Base-by-base conservation (phyloP, 306 rosid genomes). In the Arachis hypogaea region DNA sequence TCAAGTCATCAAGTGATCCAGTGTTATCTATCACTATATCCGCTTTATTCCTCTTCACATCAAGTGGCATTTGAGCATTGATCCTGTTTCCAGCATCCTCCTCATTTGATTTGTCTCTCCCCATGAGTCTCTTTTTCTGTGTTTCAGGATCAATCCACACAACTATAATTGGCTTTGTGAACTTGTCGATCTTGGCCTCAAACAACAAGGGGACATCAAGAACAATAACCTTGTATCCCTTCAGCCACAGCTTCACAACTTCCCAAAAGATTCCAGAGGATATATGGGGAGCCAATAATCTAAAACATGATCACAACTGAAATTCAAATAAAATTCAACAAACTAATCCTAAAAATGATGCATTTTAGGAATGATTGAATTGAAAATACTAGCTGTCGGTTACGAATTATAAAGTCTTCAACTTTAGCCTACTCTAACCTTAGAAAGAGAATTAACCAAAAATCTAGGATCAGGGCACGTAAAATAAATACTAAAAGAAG, bases 131-230 rank as follows among this genome's bases (percentile, higher is more conserved):
- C 28, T 12, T 81, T 50, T 85, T 85, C 80, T 94, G 97, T 2
- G 92, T 92, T 55, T 86, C 90, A 16, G 93, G 89, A 82, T 88
- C 93, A 75, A 92, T 90, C 96, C 96, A 94, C 4, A 92, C 96
- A 52, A 92, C 96, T 45, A 85, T 73, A 70, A 86, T 75, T 41
- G 97, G 97, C 51, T 92, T 92, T 12, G 99, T 88, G 85, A 90
- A 87, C 71, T 33, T 87, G 77, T 88, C 95, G 82, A 92, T 88
- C 83, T 84, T 90, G 72, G 89, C 28, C 28, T 22, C 28, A 22
- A 22, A 22, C 28, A 22, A 22, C 28, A 22, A 22, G 28, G 28
- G 28, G 28, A 22, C 28, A 22, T 22, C 28, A 22, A 22, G 28
- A 22, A 22, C 28, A 22, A 22, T 22, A 22, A 22, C 28, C 28